A percentile compares a stretch with the other conserved stretches of the same genome.
These are phyloP conservation scores for Lepidium sativum DNA, from an alignment of 345 rosid genomes.

Conservation along the genomic window DNA sequence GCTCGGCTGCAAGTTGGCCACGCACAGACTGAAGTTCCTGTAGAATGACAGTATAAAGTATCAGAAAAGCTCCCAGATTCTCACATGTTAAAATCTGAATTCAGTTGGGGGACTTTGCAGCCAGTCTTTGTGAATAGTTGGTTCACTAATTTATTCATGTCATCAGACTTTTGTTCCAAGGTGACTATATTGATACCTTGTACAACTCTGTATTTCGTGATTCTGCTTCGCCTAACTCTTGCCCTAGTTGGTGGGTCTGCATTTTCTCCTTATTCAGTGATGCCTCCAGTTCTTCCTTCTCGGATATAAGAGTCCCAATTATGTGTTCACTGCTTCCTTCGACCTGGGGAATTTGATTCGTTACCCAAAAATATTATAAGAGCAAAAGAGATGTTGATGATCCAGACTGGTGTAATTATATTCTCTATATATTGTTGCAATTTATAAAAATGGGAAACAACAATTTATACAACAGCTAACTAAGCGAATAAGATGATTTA, in stretches of 20 bases:
- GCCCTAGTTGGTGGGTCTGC: slow-evolving; percentile 60
- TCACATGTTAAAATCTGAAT: neutral
- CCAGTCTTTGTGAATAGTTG: neutral
- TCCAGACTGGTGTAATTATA: neutral
- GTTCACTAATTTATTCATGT: slow-evolving; percentile 8
- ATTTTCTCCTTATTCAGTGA: slow-evolving; percentile 64
- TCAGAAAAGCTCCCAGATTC: neutral
- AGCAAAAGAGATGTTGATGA: neutral
- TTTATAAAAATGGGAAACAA: no score
- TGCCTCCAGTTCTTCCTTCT: slow-evolving; percentile 76
- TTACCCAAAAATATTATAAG: neutral
- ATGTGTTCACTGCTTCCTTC: slow-evolving; percentile 39
- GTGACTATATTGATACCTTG: slow-evolving; percentile 44
- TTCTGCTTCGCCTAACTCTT: slow-evolving; percentile 73
- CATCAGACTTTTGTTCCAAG: neutral
- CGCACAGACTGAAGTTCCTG: slow-evolving; percentile 97
- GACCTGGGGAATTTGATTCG: slow-evolving; percentile 54
- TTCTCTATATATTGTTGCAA: neutral
- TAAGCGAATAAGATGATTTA: neutral
- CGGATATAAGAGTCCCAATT: slow-evolving; percentile 53
- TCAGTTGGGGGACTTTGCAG: neutral
- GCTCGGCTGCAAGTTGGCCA: slow-evolving; percentile 92
- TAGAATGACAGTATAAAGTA: slow-evolving; percentile 1
- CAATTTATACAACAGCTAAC: neutral
- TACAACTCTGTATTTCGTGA: slow-evolving; percentile 58